These are phyloP conservation scores for Actinomucor elegans DNA, from an alignment of 371 early-diverging fungal species.

Conservation along the genomic window DNA sequence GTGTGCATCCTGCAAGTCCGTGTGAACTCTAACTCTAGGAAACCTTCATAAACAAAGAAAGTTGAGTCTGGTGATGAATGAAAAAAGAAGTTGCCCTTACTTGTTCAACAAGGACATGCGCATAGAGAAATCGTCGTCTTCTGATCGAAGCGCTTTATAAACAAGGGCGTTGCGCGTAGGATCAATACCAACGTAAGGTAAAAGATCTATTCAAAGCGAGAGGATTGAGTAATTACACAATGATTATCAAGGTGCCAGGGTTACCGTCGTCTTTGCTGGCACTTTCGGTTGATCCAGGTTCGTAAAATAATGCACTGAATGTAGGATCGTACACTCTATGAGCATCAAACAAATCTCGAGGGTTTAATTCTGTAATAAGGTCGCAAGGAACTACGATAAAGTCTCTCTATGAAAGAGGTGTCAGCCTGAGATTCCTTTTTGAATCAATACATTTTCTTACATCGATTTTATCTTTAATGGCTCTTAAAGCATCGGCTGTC, in stretches of 20 bases:
- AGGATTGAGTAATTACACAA: no score
- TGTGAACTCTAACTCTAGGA: constrained; percentile 72
- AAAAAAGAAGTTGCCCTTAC: constrained; percentile 28
- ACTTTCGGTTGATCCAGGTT: constrained; percentile 60
- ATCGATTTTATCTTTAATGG: constrained; percentile 76
- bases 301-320: constrained; percentile 77
- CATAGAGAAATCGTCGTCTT: constrained; percentile 74
- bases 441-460: constrained; percentile 29
- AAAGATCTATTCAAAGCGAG: constrained; percentile 30
- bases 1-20: constrained; percentile 84
- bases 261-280: constrained; percentile 58
- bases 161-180: constrained; percentile 72
- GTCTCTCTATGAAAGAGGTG: constrained; percentile 61
- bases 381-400: constrained; percentile 92
- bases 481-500: constrained; percentile 84
- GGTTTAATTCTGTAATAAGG: constrained; percentile 78
- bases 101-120: constrained; percentile 72
- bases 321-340: constrained; percentile 79
- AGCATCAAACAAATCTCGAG: constrained; percentile 78
- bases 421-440: background rate
- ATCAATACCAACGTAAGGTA: constrained; percentile 81
- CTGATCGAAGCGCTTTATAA: constrained; percentile 53
- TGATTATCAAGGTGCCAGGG: no score
- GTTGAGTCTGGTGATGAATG: no score
- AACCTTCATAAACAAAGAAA: no score